These are phyloP conservation scores for Cystobasidium ongulense DNA, from an alignment of 768 basidiomycete species.

Conservation along the genomic window DNA sequence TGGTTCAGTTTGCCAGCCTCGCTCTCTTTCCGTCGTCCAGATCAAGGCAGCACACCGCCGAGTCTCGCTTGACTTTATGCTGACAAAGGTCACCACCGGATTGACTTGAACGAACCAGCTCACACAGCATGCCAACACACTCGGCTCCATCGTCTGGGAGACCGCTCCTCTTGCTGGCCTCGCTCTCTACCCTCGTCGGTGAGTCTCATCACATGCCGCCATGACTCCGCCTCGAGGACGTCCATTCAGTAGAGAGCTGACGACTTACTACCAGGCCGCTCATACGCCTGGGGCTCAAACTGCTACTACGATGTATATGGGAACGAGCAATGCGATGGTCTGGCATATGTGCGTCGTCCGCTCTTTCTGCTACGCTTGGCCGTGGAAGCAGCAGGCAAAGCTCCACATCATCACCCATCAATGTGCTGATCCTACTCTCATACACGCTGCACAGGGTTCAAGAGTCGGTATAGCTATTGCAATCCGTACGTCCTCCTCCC, in stretches of 20 bases:
- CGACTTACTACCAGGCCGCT: background rate
- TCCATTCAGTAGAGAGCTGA: too few species aligned
- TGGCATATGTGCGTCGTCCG: background rate
- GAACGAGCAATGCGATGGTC: background rate
- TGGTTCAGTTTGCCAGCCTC: too few species aligned
- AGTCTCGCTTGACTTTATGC: too few species aligned
- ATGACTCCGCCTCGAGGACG: too few species aligned
- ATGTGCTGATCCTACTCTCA: background rate
- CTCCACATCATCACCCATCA: background rate
- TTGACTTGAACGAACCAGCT: too few species aligned
- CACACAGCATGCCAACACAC: background rate
- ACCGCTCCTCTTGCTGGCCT: background rate
- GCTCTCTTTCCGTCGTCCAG: too few species aligned
- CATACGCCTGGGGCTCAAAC: background rate
- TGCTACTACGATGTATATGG: conserved; percentile 1
- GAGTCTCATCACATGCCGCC: background rate
- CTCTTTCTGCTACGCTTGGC: background rate
- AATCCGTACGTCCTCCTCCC: background rate
- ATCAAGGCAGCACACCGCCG: too few species aligned
- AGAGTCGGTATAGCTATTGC: conserved; percentile 1
- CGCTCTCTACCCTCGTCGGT: background rate
- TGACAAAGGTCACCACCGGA: too few species aligned
- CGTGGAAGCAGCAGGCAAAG: background rate
- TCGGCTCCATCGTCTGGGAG: background rate
- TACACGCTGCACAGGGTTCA: background rate